A percentile compares a stretch with the other conserved stretches of the same genome.
These are phyloP conservation scores for Ogataea henricii DNA, from an alignment of 805 yeast species.

Conservation along the genomic window DNA sequence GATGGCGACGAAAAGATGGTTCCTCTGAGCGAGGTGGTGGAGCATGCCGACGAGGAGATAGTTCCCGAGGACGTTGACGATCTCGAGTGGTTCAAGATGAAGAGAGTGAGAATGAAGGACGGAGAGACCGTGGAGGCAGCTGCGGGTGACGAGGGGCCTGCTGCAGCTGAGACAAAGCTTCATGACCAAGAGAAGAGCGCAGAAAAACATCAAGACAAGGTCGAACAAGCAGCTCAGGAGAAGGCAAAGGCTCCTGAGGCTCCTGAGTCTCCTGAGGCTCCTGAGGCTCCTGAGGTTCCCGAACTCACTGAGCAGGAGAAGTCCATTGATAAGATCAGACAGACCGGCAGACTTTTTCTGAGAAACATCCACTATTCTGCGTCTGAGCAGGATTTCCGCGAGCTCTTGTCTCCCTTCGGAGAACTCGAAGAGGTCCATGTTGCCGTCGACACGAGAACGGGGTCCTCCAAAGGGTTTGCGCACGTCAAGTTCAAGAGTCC, in stretches of 20 bases:
- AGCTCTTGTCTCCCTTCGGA: constrained; percentile 70
- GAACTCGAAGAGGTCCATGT: constrained; percentile 84
- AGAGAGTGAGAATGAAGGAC: constrained; percentile 71
- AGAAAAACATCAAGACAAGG: background rate
- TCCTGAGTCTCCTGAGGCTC: background rate
- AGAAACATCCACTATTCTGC: constrained; percentile 83
- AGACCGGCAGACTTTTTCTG: constrained; percentile 81
- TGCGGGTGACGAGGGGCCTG: background rate
- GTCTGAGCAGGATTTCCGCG: constrained; percentile 73
- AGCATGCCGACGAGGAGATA: constrained; percentile 21
- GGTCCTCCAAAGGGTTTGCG: constrained; percentile 90
- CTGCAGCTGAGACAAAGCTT: constrained; percentile 2
- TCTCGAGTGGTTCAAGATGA: constrained; percentile 81
- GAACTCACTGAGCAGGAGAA: constrained; percentile 46
- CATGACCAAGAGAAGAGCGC: background rate
- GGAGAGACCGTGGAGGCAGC: constrained; percentile 14
- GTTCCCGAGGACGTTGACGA: constrained; percentile 54
- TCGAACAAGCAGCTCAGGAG: background rate
- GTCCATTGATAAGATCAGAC: constrained; percentile 51
- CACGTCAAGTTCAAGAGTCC: constrained; percentile 72
- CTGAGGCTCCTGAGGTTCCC: constrained; percentile 21
- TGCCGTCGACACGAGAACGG: constrained; percentile 88
- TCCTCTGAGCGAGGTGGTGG: constrained; percentile 23
- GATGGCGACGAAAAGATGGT: constrained; percentile 53
- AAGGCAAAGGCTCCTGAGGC: background rate